Evolutionary conservation across 1,284 basidiomycete genomes (phyloP).

Genomic region (Fomitopsis pinicola): DNA sequence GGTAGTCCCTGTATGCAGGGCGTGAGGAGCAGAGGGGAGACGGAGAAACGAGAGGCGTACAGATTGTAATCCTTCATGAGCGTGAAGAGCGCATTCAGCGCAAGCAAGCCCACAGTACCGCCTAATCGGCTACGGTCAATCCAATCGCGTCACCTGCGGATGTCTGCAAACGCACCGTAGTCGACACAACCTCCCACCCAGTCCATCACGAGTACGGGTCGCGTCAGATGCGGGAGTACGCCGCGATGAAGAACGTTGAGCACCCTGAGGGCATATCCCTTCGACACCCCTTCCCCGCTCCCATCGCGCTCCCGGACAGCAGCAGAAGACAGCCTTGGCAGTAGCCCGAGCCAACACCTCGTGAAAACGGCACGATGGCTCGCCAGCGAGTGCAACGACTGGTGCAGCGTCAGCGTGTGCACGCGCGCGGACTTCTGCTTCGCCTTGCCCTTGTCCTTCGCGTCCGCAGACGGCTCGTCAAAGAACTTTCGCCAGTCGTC

Average conservation of each 20-base stretch:
- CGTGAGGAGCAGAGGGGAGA: neutral
- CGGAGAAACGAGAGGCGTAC: slow-evolving; percentile 40
- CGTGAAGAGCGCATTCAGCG: slow-evolving; percentile 88
- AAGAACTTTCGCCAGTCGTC: slow-evolving; percentile 84
- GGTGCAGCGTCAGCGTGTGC: slow-evolving; percentile 66
- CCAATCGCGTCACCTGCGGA: neutral
- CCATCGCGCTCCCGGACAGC: slow-evolving; percentile 15
- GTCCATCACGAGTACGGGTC: slow-evolving; percentile 86
- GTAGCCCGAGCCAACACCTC: slow-evolving; percentile 68
- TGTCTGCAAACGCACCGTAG: slow-evolving; percentile 45
- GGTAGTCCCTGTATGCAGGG: slow-evolving; percentile 71
- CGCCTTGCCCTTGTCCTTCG: slow-evolving; percentile 26
- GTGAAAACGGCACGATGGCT: slow-evolving; percentile 81
- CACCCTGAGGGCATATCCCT: slow-evolving; percentile 51
- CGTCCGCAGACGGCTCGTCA: slow-evolving; percentile 50
- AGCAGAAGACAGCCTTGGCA: slow-evolving; percentile 51
- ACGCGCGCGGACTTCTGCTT: slow-evolving; percentile 41
- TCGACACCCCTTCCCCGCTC: slow-evolving; percentile 26
- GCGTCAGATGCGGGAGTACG: slow-evolving; percentile 81
- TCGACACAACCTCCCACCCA: slow-evolving; percentile 91
- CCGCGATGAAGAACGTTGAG: slow-evolving; percentile 81
- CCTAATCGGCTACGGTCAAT: slow-evolving; percentile 37
- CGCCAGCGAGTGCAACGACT: slow-evolving; percentile 67
- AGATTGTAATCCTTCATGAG: slow-evolving; percentile 94
- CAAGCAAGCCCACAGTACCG: slow-evolving; percentile 84